These are phyloP conservation scores for Arachnopeziza araneosa DNA, from an alignment of 2,329 filamentous ascomycete species.

Conservation along the genomic window DNA sequence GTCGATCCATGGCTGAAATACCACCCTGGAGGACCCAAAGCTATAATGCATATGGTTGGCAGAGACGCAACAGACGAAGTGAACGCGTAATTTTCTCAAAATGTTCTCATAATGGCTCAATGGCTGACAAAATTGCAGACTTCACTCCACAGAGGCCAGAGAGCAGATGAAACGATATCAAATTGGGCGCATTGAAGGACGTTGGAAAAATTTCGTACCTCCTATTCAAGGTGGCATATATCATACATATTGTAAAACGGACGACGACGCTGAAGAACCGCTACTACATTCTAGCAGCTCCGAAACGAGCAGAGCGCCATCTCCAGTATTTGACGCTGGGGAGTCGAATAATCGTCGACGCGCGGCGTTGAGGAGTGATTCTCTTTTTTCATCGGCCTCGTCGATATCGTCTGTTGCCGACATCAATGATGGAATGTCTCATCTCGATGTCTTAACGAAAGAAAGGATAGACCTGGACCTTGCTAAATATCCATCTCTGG, in stretches of 20 bases:
- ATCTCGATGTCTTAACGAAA: conserved; percentile 67
- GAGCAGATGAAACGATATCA: conserved; percentile 72
- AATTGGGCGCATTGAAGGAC: conserved; percentile 74
- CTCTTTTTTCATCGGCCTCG: conserved; percentile 34
- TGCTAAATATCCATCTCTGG: conserved; percentile 74
- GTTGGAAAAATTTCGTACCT: conserved; percentile 82
- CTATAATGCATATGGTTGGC: conserved; percentile 89
- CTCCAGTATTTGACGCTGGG: conserved; percentile 29
- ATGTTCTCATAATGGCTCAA: not conserved
- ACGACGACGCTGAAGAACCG: conserved; percentile 34
- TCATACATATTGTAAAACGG: conserved; percentile 43
- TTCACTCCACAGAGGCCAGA: conserved; percentile 76
- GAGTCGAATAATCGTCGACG: conserved; percentile 18
- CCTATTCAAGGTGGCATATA: conserved; percentile 88
- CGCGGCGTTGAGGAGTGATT: conserved; percentile 7
- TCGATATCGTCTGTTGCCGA: conserved; percentile 57
- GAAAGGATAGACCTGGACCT: conserved; percentile 72
- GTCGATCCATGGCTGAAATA: conserved; percentile 83
- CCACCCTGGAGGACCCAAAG: conserved; percentile 87
- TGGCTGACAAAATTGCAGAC: conserved; percentile 39
- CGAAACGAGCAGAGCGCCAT: conserved; percentile 28
- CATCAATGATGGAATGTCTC: conserved; percentile 50
- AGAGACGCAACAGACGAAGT: conserved; percentile 93
- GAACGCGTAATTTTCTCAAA: conserved; percentile 61
- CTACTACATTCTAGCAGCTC: conserved; percentile 26